These are phyloP conservation scores for Annulohypoxylon truncatum DNA, from an alignment of 2,329 filamentous ascomycete genomes.

Conservation along the genomic window DNA sequence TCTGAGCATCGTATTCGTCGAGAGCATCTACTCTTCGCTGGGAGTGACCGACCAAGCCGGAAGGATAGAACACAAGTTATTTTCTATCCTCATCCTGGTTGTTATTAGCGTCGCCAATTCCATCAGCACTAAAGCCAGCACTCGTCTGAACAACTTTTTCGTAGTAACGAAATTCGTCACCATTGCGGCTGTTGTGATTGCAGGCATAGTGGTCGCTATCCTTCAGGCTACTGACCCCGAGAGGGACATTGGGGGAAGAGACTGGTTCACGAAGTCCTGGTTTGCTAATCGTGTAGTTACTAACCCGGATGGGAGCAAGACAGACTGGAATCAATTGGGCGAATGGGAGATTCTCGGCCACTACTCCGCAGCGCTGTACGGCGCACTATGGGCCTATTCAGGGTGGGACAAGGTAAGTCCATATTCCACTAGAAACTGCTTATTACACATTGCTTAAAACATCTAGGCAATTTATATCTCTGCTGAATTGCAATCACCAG, in stretches of 20 bases:
- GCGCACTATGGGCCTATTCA: slow-evolving; percentile 72
- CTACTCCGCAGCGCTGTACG: slow-evolving; percentile 70
- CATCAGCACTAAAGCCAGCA: slow-evolving; percentile 67
- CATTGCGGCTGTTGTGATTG: slow-evolving; percentile 61
- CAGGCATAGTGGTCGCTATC: slow-evolving; percentile 60
- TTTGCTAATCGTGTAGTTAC: slow-evolving; percentile 63
- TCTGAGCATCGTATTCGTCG: slow-evolving; percentile 71
- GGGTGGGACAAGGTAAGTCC: slow-evolving; percentile 72
- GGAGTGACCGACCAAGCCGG: slow-evolving; percentile 59
- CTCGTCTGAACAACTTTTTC: slow-evolving; percentile 66
- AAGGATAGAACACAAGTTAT: slow-evolving; percentile 61
- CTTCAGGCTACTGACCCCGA: slow-evolving; percentile 54
- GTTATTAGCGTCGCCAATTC: slow-evolving; percentile 64
- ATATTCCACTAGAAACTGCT: neutral
- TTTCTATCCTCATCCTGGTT: slow-evolving; percentile 61
- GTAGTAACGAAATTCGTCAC: slow-evolving; percentile 65
- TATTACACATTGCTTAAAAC: neutral
- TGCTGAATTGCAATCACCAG: slow-evolving; percentile 63
- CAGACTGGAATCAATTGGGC: slow-evolving; percentile 61
- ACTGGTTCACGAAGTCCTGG: slow-evolving; percentile 67
- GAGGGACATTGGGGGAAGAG: slow-evolving; percentile 57
- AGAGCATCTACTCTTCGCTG: slow-evolving; percentile 66
- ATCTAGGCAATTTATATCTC: slow-evolving; percentile 66
- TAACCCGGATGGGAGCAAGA: slow-evolving; percentile 61
- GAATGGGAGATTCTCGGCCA: slow-evolving; percentile 70